Base-by-base conservation (phyloP, 2,329 filamentous ascomycete genomes). In the Fusarium lyarnte region DNA sequence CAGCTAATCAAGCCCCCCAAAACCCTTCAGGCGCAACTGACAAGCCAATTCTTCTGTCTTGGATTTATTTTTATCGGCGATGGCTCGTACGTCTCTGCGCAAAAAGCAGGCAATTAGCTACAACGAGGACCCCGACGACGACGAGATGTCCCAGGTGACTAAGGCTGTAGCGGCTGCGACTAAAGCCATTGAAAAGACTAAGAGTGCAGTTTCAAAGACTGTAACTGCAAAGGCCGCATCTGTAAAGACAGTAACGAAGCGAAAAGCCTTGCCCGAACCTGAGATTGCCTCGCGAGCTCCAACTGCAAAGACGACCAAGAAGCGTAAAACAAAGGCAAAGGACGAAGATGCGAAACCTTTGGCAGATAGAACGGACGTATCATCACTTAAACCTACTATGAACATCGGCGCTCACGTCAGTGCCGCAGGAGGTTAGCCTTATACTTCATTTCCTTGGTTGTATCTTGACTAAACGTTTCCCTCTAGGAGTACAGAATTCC, bases 341-440 rank as follows among this genome's bases (percentile, higher is more conserved):
- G 78, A 79, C 29, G 84, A 84, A 33, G 83, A 85, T 60, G 74
- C 75, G 31, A 89, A 90, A 85, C 90, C 93, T 0, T 81, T 97
- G 4, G 91, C 90, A 25, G 84, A 86, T 31, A 88, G 96, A 39
- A 95, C 94, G 2, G 82, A 87, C 8, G 81, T 90, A 35, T 75
- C 82, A 17, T 89, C 90, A 2, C 85, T 95, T 69, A 91, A 91
- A 79, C 88, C 86, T 79, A 82, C 86, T 17, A 93, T 98, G 88
- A 92, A 93, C 77, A 92, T 99, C 61, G 96, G 96, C 21, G 96
- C 96, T 2, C 96, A 99, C 81, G 94, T 98, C 69, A 96, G 93
- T 81, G 91, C 89, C 70, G 94, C 96, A 33, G 95, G 95, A 85
- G 95, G 94, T 93, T 80, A 62, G 86, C 73, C 52, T n/a, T n/a